A percentile compares a stretch with the other conserved stretches of the same genome.
Evolutionary conservation across 352 stramenopile genomes (phyloP).

Genomic region (Globisporangium radiosum): DNA sequence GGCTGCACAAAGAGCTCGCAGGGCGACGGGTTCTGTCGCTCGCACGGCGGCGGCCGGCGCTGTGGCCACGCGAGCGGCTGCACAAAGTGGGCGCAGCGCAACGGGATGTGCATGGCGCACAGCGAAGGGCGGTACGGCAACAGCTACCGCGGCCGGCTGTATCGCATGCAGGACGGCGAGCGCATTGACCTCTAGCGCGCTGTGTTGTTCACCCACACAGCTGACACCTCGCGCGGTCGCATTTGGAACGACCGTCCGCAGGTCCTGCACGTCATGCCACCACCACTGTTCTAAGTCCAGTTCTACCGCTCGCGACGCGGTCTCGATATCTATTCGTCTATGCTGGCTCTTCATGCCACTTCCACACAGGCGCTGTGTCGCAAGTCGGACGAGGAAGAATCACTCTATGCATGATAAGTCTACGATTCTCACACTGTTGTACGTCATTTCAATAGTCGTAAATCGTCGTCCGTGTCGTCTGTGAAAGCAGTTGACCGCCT

Average conservation of each 20-base stretch:
- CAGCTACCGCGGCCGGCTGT: slow-evolving; percentile 62
- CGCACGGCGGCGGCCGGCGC: slow-evolving; percentile 61
- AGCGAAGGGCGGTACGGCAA: slow-evolving; percentile 80
- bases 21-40: slow-evolving; percentile 77
- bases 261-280: too few relatives aligned
- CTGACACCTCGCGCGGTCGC: not conserved
- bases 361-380: not conserved
- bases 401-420: not conserved
- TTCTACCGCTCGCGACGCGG: not conserved
- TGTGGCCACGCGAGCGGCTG: slow-evolving; percentile 68
- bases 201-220: too few relatives aligned
- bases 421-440: slow-evolving; percentile 1
- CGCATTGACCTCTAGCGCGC: slow-evolving; percentile 3
- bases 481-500: too few relatives aligned
- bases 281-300: too few relatives aligned
- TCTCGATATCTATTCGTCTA: not conserved
- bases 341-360: too few relatives aligned
- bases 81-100: slow-evolving; percentile 77
- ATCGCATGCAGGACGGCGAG: slow-evolving; percentile 26
- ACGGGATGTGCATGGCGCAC: slow-evolving; percentile 83
- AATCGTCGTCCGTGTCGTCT: too few relatives aligned
- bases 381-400: too few relatives aligned
- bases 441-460: not conserved
- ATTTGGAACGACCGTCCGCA: too few relatives aligned
- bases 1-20: slow-evolving; percentile 78